Evolutionary conservation across 1,139 yeast genomes (phyloP), one percentile per base, ranked within the genome.

Genomic region (Geotrichum fermentans): DNA sequence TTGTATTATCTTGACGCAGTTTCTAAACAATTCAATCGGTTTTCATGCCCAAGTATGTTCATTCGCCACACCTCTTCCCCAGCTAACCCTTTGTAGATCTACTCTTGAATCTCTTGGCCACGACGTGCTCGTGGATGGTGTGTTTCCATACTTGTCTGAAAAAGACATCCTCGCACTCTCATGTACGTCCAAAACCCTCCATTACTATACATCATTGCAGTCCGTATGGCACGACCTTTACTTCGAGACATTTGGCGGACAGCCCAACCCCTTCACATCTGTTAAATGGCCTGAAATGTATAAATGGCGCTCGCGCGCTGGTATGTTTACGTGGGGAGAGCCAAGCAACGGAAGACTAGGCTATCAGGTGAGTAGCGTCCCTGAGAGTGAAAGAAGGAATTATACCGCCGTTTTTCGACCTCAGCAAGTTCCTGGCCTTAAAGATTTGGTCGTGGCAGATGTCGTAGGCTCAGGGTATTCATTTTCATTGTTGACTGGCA

Each of bases 401-500:
- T 14, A 8, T n/a, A 14, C 14, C 22, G 21, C 56, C 33, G 46
- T 52, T 17, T 38, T 49, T 40, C 33, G 51, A 30, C 61, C 64
- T 4, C 52, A 44, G 21, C 48, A 39, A 42, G 60, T 74, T 11
- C 37, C 46, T 14, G 43, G 58, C 1, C 63, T 66, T 59, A 60
- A 73, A 34, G 66, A 69, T 16, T 62, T 66, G 21, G 62, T 75
- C 1, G 65, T 82, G 7, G 69, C 76, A 3, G 86, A 81, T 58
- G 68, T 83, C 1, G 71, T 77, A 16, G 81, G 83, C 5, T 83
- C 83, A 34, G 94, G 94, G 1, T 83, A 73, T 59, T 74, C 83
- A n/a, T 80, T 82, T 58, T 78, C 80, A 41, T 66, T 84, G 0
- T 65, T 83, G 42, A 52, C 64, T 11, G 57, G 52, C 1, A 51